Base-by-base conservation (phyloP, 2,329 filamentous ascomycete genomes). In the Colletotrichum australisinense region DNA sequence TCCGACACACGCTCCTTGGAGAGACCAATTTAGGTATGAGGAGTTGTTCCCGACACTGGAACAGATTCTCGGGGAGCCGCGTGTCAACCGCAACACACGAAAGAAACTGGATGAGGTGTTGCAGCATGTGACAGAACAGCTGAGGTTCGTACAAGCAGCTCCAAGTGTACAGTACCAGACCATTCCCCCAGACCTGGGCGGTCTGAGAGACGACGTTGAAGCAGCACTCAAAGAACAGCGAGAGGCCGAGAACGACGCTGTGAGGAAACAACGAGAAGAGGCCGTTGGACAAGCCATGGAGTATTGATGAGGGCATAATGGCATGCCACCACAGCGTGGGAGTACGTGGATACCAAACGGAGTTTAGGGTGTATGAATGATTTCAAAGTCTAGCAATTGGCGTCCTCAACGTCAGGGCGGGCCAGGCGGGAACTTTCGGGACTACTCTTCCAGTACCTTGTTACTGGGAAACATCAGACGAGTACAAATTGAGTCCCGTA, bases 1-100 rank as follows among this genome's bases (percentile, higher is more conserved):
- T 32, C 96, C 97, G 0, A 84, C 90, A 46, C 92, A 97, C 78
- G 91, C 96, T 8, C 94, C 95, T 0, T 97, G 96, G 87, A 91
- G 95, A 71, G 92, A 94, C 75, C 95, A 97, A 75, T 99, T 99
- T 84, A 91, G 94, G 59, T 76, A 76, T 52, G 93, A 95, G 55
- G 94, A 97, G 75, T 89, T 99, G 16, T 97, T 98, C 80, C 97
- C 97, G 0, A 93, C 94, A 4, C 89, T 98, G n/a, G 91, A 93
- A 78, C 88, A 93, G 80, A 90, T 92, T 55, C 80, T 92, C 53
- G 88, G 89, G 62, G 93, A 96, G 77, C 88, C 89, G 59, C 86
- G 89, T 66, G 91, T 92, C 79, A 98, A 98, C 80, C 91, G 93
- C 78, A 97, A 98, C 78, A 89, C 93, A 6, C 87, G 90, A 63